Base-by-base conservation (phyloP, 1,284 basidiomycete genomes). In the Cystobasidium slooffiae region DNA sequence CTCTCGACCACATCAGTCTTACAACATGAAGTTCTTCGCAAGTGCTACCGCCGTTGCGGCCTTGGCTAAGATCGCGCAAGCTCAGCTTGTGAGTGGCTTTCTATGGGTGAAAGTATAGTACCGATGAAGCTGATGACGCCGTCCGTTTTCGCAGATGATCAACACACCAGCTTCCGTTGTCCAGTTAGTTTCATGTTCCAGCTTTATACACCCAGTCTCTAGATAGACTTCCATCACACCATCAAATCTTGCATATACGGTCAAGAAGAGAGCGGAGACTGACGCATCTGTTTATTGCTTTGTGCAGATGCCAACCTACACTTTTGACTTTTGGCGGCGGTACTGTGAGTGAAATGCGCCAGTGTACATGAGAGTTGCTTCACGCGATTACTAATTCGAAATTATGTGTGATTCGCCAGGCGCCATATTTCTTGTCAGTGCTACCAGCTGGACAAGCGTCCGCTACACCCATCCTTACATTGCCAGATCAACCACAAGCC, bases 401-500 rank as follows among this genome's bases (percentile, higher is more conserved):
- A 24, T 16, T 31, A 18, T 39, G 22, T 39, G 49, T 18, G 20
- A 18, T 52, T 39, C 14, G 9, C 2, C 70, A 73, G 59, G 74
- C 67, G 31, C 74, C 74, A 8, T 75, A 75, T 70, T 76, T 73
- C 64, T 12, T 76, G 18, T 59, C 63, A 31, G 65, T 74, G 16
- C 55, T 78, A 22, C 77, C 77, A 18, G 77, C 69, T 41, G 77
- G 77, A n/a, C 75, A 77, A 68, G 20, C 76, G 31, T 70, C 77
- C 31, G 80, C 80, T 22, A 65, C 77, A 37, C 78, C 80, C 31
- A 58, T 81, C 53, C 46, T 39, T 22, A 59, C 66, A 18, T 72
- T 81, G 24, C 77, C 79, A 43, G 31, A 74, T 66, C 79, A 80
- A 75, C 44, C 78, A 22, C 9, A 7, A 44, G 70, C 70, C 31